Percentiles rank a stretch among this genome's conserved stretches.
Evolutionary conservation across 345 rosid species (phyloP).

Genomic region (Salix koriyanagi): DNA sequence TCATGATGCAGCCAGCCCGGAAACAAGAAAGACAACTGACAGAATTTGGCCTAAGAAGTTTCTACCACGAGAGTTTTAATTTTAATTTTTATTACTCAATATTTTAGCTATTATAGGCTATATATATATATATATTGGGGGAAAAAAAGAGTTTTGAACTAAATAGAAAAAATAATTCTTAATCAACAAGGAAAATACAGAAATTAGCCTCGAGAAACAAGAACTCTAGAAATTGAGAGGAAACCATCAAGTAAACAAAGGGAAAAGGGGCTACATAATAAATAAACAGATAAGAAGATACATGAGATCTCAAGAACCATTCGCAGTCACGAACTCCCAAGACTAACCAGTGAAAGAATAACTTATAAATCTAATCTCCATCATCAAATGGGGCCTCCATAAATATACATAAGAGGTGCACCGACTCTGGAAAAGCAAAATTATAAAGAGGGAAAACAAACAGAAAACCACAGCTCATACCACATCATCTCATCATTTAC

Average conservation of each 20-base stretch:
- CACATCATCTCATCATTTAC: not conserved
- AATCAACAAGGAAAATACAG: too few relatives aligned
- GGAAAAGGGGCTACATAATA: not conserved
- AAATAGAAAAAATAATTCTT: too few relatives aligned
- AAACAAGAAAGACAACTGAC: too few relatives aligned
- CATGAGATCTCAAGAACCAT: not conserved
- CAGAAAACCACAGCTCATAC: not conserved
- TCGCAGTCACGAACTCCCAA: not conserved
- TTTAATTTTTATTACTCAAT: too few relatives aligned
- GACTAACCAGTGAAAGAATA: constrained; percentile 21
- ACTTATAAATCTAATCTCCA: constrained; percentile 8
- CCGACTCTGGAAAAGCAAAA: not conserved
- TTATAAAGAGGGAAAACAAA: not conserved
- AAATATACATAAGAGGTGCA: not conserved
- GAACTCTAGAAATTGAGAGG: not conserved
- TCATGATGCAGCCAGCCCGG: not conserved
- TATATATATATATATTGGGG: too few relatives aligned
- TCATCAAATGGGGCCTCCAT: not conserved
- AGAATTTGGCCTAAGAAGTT: too few relatives aligned
- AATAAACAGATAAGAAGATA: not conserved
- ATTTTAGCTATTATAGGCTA: too few relatives aligned
- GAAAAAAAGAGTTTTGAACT: too few relatives aligned
- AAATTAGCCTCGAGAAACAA: too few relatives aligned
- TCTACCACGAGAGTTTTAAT: too few relatives aligned
- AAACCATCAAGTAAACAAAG: not conserved